Conservation (phyloP, 495 filamentous ascomycete genomes). For the Paragyromitra xinjiangensis region DNA sequence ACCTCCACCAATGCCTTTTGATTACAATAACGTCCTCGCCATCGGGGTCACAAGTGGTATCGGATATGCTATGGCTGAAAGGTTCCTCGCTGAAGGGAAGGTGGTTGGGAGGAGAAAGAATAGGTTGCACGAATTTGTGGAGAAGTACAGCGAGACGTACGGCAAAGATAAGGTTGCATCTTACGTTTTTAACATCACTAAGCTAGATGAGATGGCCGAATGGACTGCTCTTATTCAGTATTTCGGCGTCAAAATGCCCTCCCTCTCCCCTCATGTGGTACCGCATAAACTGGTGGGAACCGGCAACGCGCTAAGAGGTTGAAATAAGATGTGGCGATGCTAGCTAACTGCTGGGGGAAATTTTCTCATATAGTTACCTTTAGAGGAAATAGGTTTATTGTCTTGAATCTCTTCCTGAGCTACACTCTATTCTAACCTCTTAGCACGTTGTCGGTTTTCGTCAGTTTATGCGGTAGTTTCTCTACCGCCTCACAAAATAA, state of each 20-base stretch:
- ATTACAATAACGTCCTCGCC: slow-evolving; percentile 74
- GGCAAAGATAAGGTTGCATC: slow-evolving; percentile 62
- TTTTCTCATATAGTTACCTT: too few species aligned
- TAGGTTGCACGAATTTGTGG: slow-evolving; percentile 69
- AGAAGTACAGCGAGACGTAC: slow-evolving; percentile 63
- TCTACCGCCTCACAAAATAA: not conserved
- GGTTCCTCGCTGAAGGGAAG: slow-evolving; percentile 69
- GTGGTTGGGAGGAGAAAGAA: slow-evolving; percentile 73
- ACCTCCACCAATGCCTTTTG: slow-evolving; percentile 58
- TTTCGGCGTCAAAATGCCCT: not conserved
- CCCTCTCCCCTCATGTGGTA: not conserved
- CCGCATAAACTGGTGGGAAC: too few species aligned
- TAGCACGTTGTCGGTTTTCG: too few species aligned
- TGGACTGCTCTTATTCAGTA: slow-evolving; percentile 60
- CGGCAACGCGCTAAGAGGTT: too few species aligned
- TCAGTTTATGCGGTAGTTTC: not conserved
- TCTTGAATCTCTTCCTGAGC: too few species aligned
- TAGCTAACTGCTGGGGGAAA: too few species aligned
- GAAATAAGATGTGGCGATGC: too few species aligned
- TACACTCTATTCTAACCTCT: too few species aligned
- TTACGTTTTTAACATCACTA: slow-evolving; percentile 70
- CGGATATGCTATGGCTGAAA: slow-evolving; percentile 70
- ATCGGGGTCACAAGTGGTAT: slow-evolving; percentile 79
- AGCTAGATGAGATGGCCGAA: slow-evolving; percentile 66
- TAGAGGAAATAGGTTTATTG: too few species aligned